Conservation (phyloP, 345 rosid species). For the Lenwebbia sp. region DNA sequence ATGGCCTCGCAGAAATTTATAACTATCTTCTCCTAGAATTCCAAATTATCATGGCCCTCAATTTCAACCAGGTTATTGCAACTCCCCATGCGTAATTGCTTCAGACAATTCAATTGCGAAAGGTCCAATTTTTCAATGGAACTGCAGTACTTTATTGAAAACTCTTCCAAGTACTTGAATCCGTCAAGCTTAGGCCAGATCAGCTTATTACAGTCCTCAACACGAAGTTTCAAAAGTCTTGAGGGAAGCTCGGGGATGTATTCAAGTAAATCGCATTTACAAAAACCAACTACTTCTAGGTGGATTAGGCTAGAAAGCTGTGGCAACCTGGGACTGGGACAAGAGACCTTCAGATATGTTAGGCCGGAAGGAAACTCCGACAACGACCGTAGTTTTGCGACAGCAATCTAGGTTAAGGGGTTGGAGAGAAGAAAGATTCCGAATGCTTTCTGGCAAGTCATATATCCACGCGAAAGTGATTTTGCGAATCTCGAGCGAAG, state of each 20-base stretch:
- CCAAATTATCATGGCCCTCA: neutral
- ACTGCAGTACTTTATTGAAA: neutral
- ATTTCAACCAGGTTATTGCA: neutral
- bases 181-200: accelerated
- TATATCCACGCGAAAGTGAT: too few species aligned
- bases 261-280: accelerated
- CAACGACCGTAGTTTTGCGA: neutral
- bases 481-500: too few species aligned
- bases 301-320: neutral
- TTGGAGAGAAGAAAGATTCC: too few species aligned
- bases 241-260: neutral
- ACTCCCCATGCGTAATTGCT: neutral
- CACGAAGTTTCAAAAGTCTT: accelerated
- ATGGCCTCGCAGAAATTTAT: neutral
- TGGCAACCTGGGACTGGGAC: neutral
- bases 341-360: accelerated
- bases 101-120: neutral
- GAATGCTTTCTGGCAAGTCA: too few species aligned
- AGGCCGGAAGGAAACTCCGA: neutral
- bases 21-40: neutral
- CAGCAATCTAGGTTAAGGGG: too few species aligned
- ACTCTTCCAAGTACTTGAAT: accelerated
- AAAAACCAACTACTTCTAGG: accelerated
- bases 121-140: neutral
- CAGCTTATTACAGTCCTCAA: neutral